Base-by-base conservation (phyloP, 108 stramenopile species). In the Nitzschia palea region DNA sequence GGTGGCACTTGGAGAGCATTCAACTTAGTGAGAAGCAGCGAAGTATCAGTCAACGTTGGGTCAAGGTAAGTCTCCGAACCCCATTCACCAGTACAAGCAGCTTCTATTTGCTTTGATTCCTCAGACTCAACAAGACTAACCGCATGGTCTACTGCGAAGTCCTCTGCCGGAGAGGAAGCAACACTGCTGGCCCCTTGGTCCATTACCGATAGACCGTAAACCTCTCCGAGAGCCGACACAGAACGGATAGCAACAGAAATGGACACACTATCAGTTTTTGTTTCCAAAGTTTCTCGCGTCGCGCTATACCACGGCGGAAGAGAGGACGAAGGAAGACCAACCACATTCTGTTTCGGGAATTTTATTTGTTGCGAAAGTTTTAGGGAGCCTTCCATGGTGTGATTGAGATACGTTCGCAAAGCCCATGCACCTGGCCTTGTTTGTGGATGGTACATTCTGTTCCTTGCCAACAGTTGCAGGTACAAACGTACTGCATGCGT, bases 21-120 rank as follows among this genome's bases (percentile, higher is more conserved):
- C 37, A 95, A 72, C 58, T 89, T 93, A 14, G 76, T 86, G 0
- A 82, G 62, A 0, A 88, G 64, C 22, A 76, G 56, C 8, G 80
- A 66, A n/a, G 80, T 86, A 53, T 90, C 91, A 3, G 76, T 63
- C 22, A 83, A 52, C 0, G 71, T 67, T 25, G 88, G 87, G 65
- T 93, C 87, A 18, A 91, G 67, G 32, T 67, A 44, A 52, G 82
- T 62, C 60, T 87, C 79, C 6, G 90, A 75, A 33, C 89, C 90
- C 91, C 90, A 95, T 77, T 89, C 82, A 0, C 95, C 95, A 36
- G 55, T 59, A 34, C 76, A 74, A 20, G 87, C 86, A 14, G 81
- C 82, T 35, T 86, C 85, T 17, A 91, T 73, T 29, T 58, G 47
- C 55, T 76, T 67, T 2, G 84, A 74, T 65, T 82, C 65, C 25